These are phyloP conservation scores for Coemansia sp. DNA, from an alignment of 192 early-diverging fungal genomes.

Conservation along the genomic window DNA sequence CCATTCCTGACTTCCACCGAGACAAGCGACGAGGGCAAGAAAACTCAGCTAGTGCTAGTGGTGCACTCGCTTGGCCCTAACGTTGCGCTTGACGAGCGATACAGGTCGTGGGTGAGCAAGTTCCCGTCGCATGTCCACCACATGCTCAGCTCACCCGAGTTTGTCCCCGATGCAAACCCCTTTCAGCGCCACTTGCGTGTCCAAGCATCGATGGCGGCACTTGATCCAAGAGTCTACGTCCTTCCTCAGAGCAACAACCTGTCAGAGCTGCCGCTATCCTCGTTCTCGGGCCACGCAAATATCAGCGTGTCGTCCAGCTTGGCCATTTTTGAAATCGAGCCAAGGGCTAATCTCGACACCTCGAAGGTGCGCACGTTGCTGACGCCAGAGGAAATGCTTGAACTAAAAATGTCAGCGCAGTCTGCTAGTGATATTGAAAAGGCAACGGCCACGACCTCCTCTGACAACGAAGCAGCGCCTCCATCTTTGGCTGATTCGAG, in stretches of 20 bases:
- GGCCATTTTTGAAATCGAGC: slow-evolving; percentile 62
- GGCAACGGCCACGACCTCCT: background rate
- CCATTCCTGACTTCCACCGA: slow-evolving; percentile 26
- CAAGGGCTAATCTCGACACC: slow-evolving; percentile 56
- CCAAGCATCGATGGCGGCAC: slow-evolving; percentile 63
- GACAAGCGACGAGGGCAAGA: slow-evolving; percentile 20
- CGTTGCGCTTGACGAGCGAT: slow-evolving; percentile 63
- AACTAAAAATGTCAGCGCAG: background rate
- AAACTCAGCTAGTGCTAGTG: slow-evolving; percentile 45
- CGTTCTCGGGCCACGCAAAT: slow-evolving; percentile 16
- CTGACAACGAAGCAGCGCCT: background rate
- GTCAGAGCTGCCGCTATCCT: slow-evolving; percentile 34
- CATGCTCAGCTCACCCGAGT: slow-evolving; percentile 67
- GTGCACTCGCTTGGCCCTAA: slow-evolving; percentile 67
- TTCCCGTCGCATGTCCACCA: slow-evolving; percentile 76
- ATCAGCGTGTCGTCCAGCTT: slow-evolving; percentile 29
- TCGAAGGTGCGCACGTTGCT: slow-evolving; percentile 25
- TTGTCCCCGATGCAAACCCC: slow-evolving; percentile 62
- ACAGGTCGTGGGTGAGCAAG: slow-evolving; percentile 70
- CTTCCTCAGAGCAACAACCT: slow-evolving; percentile 63
- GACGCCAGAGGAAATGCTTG: slow-evolving; percentile 31
- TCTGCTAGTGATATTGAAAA: background rate
- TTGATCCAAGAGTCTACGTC: slow-evolving; percentile 66
- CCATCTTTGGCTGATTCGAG: background rate
- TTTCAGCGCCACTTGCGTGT: slow-evolving; percentile 65